Evolutionary conservation across 768 basidiomycete genomes (phyloP), one percentile per base, ranked within the genome.

Genomic region (Russula earlei): DNA sequence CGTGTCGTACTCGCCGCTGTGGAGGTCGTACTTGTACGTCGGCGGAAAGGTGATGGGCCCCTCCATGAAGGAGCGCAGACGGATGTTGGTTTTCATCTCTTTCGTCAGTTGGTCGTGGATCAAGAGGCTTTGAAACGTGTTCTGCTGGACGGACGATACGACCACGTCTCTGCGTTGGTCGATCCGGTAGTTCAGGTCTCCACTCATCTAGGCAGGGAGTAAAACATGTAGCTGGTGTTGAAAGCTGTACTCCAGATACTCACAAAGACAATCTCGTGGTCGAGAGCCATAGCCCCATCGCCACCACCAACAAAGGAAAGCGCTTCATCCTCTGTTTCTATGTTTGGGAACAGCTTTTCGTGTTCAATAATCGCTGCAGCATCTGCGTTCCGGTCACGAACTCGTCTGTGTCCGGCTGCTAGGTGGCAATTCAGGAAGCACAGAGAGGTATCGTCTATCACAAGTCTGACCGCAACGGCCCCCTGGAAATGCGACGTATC

Each of bases 401-500:
- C 79, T 48, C 87, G 86, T 54, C 80, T 78, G 65, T 97, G 94
- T 1, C 95, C 95, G 6, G 91, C 91, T n/a, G 94, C 95, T 56
- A 99, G 79, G 75, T 99, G 95, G 62, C 89, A 92, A 70, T 99
- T 99, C 72, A 98, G 82, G 65, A 96, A 87, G 70, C 95, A 98
- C 14, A 97, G 67, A 0, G 91, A 94, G 1, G 93, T 87, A 68
- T 97, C 92, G 57, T 92, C 92, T 43, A 98, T 77, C 7, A 93
- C 80, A 58, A 96, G 83, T 19, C 94, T 82, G 3, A 87, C 81
- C n/a, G 93, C 79, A 59, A 96, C 93, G 0, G 85, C 93, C 9
- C 93, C 93, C 89, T 93, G 63, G 3, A 37, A 27, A 43, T 5
- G 20, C 5, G 12, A 8, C 6, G 15, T 27, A 38, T 33, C 49